Evolutionary conservation across 306 rosid species (phyloP).

Genomic region (Cercis canadensis): DNA sequence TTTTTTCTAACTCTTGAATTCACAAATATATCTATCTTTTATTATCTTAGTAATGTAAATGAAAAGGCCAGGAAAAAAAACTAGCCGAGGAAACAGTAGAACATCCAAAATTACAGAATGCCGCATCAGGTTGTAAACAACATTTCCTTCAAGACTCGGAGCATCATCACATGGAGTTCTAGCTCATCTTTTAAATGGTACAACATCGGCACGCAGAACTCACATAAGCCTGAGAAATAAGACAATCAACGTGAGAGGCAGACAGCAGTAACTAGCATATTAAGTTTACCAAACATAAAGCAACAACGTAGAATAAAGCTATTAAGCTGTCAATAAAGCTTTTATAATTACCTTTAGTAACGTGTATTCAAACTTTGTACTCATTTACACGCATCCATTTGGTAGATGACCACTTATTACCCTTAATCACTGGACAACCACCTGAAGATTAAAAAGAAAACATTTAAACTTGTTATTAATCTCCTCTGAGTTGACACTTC

Average conservation of each 20-base stretch:
- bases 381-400: slow-evolving; percentile 90
- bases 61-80: slow-evolving; percentile 44
- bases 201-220: slow-evolving; percentile 42
- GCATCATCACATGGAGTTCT: slow-evolving; percentile 31
- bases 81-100: slow-evolving; percentile 42
- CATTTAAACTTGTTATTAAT: slow-evolving; percentile 3
- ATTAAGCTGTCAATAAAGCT: slow-evolving; percentile 28
- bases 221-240: slow-evolving; percentile 54
- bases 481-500: slow-evolving; percentile 24
- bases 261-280: slow-evolving; percentile 15
- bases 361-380: slow-evolving; percentile 65
- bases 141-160: slow-evolving; percentile 36
- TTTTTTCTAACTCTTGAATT: slow-evolving; percentile 27
- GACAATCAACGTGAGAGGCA: slow-evolving; percentile 14
- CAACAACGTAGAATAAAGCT: slow-evolving; percentile 28
- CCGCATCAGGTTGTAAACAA: slow-evolving; percentile 33
- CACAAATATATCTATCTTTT: slow-evolving; percentile 3
- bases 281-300: slow-evolving; percentile 12
- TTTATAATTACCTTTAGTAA: slow-evolving; percentile 44
- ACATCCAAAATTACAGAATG: slow-evolving; percentile 44
- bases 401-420: slow-evolving; percentile 98
- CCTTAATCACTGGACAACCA: slow-evolving; percentile 95
- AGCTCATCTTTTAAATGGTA: slow-evolving; percentile 35
- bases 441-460: slow-evolving; percentile 61
- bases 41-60: slow-evolving; percentile 35